These are phyloP conservation scores for Stachybotrys elegans DNA, from an alignment of 2,329 filamentous ascomycete genomes.

Conservation along the genomic window DNA sequence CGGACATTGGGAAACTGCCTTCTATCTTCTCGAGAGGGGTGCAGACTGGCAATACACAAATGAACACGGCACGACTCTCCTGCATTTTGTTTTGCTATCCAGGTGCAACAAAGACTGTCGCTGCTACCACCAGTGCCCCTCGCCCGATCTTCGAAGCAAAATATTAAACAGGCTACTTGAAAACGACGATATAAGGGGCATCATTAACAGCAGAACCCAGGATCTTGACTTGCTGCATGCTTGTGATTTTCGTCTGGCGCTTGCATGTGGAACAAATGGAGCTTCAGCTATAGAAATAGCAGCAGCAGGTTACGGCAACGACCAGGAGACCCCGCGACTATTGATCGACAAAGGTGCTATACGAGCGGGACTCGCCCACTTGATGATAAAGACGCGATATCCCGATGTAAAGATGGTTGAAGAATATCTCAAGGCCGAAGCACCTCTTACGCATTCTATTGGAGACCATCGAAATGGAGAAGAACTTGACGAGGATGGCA, in stretches of 20 bases:
- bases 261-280: neutral
- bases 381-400: neutral
- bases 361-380: neutral
- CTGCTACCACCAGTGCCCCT: no score
- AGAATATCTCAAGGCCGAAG: no score
- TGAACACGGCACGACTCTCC: neutral
- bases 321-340: neutral
- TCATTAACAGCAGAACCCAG: neutral
- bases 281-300: neutral
- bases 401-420: neutral
- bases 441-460: neutral
- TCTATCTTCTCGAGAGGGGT: neutral
- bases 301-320: no score
- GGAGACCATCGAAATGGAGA: neutral
- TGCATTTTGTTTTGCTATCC: neutral
- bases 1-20: neutral
- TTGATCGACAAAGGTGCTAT: neutral
- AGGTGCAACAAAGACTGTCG: no score
- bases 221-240: neutral
- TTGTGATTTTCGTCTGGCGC: neutral
- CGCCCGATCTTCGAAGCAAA: no score
- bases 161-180: neutral
- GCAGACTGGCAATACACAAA: neutral
- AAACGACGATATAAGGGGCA: neutral
- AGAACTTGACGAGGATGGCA: neutral